Percentiles rank a stretch among this genome's conserved stretches.
Evolutionary conservation across 768 basidiomycete genomes (phyloP).

Genomic region (Aureoboletus auriporus): DNA sequence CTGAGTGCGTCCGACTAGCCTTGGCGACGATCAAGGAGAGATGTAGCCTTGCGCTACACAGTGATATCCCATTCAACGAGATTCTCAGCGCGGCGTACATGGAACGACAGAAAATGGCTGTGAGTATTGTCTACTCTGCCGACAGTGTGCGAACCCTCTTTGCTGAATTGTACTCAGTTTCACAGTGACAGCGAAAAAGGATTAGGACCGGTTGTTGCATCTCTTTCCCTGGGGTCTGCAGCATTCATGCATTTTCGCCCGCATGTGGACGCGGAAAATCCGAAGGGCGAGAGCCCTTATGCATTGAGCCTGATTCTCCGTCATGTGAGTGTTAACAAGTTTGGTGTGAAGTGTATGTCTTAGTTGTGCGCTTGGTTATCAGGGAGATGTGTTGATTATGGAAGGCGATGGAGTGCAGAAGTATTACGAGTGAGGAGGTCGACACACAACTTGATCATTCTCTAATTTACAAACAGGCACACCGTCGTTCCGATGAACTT

Average conservation of each 20-base stretch:
- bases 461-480: conserved; percentile 45
- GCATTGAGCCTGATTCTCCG: conserved; percentile 57
- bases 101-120: conserved; percentile 82
- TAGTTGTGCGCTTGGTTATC: conserved; percentile 1
- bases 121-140: conserved; percentile 30
- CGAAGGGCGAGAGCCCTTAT: conserved; percentile 23
- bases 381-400: conserved; percentile 82
- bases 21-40: conserved; percentile 56
- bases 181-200: conserved; percentile 78
- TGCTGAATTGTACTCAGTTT: conserved; percentile 43
- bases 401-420: conserved; percentile 65
- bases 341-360: conserved; percentile 1
- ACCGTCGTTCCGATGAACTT: conserved; percentile 72
- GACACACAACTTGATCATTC: neutral
- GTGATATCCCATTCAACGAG: conserved; percentile 59
- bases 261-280: conserved; percentile 35
- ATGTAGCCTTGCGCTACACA: conserved; percentile 42
- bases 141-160: neutral
- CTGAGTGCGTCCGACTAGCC: conserved; percentile 55
- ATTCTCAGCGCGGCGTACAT: conserved; percentile 80
- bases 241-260: conserved; percentile 79
- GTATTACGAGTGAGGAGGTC: conserved; percentile 58
- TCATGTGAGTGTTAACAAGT: conserved; percentile 45
- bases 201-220: conserved; percentile 68
- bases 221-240: conserved; percentile 71